Conservation (phyloP, 2,329 filamentous ascomycete species). For the Calonectria hawksworthii region DNA sequence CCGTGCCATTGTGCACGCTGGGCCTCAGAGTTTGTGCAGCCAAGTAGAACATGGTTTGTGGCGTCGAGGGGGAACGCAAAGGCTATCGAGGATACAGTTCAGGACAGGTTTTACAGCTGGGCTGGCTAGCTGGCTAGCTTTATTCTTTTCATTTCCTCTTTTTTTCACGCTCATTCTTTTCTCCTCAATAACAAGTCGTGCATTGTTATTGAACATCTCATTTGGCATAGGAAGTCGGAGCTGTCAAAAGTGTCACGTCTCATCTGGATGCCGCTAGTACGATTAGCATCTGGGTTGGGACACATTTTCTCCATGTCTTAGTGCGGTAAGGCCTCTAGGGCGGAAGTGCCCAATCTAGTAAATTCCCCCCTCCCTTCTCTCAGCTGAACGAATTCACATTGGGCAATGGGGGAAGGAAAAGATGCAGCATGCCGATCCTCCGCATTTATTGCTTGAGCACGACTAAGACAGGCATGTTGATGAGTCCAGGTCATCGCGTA, state of each 20-base stretch:
- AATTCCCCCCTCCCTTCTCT: neutral
- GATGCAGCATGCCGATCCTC: neutral
- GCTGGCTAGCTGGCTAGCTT: neutral
- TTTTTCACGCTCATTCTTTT: neutral
- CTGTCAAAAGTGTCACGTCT: neutral
- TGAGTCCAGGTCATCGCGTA: conserved; percentile 3
- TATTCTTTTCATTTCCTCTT: neutral
- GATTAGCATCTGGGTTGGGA: neutral
- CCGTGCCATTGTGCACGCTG: neutral
- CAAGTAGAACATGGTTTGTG: neutral
- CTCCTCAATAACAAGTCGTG: neutral
- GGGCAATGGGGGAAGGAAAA: neutral
- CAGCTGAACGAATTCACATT: neutral
- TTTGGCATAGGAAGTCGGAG: neutral
- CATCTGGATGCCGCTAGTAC: neutral
- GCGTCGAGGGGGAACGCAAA: conserved; percentile 8
- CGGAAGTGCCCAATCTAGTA: conserved; percentile 10
- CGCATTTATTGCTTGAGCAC: neutral
- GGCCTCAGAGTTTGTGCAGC: neutral
- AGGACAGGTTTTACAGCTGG: conserved; percentile 10
- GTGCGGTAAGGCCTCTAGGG: conserved; percentile 2
- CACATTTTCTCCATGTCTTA: neutral
- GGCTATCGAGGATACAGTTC: conserved; percentile 3
- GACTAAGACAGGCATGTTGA: conserved; percentile 9
- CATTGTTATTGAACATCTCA: neutral